Evolutionary conservation across 2,329 filamentous ascomycete genomes (phyloP), one percentile per base, ranked within the genome.

Genomic region (Paracoccidioides brasiliensis): DNA sequence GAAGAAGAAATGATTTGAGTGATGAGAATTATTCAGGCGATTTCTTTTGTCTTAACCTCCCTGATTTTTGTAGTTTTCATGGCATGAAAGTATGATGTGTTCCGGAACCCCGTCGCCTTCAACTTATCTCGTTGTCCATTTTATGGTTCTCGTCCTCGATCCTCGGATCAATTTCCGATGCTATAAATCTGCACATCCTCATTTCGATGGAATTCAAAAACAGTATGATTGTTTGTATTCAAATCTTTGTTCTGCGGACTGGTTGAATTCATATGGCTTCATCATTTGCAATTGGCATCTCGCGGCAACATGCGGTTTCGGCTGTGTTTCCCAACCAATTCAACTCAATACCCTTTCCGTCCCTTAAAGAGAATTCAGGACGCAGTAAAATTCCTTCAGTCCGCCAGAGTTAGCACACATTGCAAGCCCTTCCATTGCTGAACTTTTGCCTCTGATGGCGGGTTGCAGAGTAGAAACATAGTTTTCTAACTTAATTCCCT

Each of bases 1-100:
- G 66, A 86, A 82, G 75, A 86, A 83, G 75, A 86, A 84, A 76
- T 83, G 58, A 64, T 35, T 55, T 28, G 14, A 35, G 22, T 38
- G 28, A 41, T 22, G 52, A 51, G 41, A 45, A 56, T 28, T 41
- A 28, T n/a, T 51, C 12, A n/a, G 22, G 22, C 22, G 22, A 22
- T 22, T 22, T 22, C 22, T 22, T 45, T 48, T 57, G 49, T 35
- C 35, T 59, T 50, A 38, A 58, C 44, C 53, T 30, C 12, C 54
- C 40, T 57, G 46, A 12, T 37, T 28, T 43, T 44, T 40, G 8
- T 40, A 14, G 28, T 37, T 33, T 44, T 52, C 14, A 3, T 41
- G 28, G 28, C 15, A n/a, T 51, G 12, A 30, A 22, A 35, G 49
- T 12, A 5, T 32, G 49, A n/a, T 30, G 12, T 12, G 12, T 42